Conservation (phyloP, 768 basidiomycete genomes). For the Phylloporus arenicola region DNA sequence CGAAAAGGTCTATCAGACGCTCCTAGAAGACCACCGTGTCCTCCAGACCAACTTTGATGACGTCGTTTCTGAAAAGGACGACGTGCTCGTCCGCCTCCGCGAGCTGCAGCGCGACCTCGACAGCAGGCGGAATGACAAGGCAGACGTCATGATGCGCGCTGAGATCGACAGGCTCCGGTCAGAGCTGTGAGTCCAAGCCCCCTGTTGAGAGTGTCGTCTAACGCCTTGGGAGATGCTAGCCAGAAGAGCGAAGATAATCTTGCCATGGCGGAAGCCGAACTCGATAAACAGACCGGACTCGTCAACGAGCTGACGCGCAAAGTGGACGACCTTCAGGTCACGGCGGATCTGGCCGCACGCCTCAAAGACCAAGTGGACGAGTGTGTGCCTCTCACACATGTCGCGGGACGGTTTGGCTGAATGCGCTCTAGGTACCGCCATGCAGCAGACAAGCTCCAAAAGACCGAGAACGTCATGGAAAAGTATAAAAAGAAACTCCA, state of each 20-base stretch:
- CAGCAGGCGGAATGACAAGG: conserved; percentile 58
- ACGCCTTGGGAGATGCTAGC: conserved; percentile 43
- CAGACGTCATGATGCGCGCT: conserved; percentile 68
- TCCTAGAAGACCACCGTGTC: conserved; percentile 69
- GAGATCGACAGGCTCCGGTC: conserved; percentile 78
- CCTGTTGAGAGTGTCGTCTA: conserved; percentile 6
- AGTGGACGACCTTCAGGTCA: conserved; percentile 72
- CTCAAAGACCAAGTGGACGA: conserved; percentile 95
- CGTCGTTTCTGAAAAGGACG: conserved; percentile 70
- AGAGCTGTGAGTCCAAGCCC: conserved; percentile 66
- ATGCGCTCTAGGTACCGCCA: conserved; percentile 66
- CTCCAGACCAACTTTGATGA: conserved; percentile 80
- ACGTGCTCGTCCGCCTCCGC: conserved; percentile 57
- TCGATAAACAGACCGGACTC: conserved; percentile 70
- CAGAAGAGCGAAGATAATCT: conserved; percentile 94
- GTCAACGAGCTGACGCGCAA: conserved; percentile 72
- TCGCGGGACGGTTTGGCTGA: background rate
- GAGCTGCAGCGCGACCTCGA: conserved; percentile 58
- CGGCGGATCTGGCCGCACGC: conserved; percentile 71
- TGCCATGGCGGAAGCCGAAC: conserved; percentile 71
- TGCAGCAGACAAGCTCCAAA: conserved; percentile 85
- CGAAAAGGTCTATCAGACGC: conserved; percentile 70
- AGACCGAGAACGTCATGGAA: conserved; percentile 96
- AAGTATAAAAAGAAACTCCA: conserved; percentile 99
- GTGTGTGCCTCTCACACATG: conserved; percentile 33